phyloP scores from a whole-genome alignment of 805 yeast genomes.

The Cyberlindnera meyerae region DNA sequence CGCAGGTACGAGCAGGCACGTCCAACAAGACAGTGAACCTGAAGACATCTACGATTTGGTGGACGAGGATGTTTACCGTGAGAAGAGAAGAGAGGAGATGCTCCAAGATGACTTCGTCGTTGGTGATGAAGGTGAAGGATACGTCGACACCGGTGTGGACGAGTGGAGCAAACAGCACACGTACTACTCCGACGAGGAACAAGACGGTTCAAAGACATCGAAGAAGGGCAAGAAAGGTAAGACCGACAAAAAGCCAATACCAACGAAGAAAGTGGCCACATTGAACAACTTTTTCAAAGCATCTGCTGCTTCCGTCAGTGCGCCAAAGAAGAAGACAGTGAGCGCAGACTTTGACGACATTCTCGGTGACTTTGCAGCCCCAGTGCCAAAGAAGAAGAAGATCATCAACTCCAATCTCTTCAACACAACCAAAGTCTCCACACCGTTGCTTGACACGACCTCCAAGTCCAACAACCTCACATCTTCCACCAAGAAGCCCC shows the following conservation, averaged over 20 bases:
- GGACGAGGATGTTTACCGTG: conserved; percentile 73
- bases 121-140: conserved; percentile 91
- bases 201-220: conserved; percentile 26
- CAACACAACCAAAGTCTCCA: conserved; percentile 9
- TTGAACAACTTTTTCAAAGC: conserved; percentile 52
- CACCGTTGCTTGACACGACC: conserved; percentile 24
- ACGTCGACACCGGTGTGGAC: conserved; percentile 88
- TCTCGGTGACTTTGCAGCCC: conserved; percentile 34
- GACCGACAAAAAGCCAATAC: conserved; percentile 6
- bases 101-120: conserved; percentile 90
- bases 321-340: conserved; percentile 37
- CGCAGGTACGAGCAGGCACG: conserved; percentile 38
- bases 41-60: conserved; percentile 79
- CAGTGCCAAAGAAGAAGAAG: conserved; percentile 12
- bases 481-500: conserved; percentile 23
- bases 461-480: conserved; percentile 25
- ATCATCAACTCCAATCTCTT: conserved; percentile 14
- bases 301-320: conserved; percentile 25
- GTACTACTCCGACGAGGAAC: conserved; percentile 49
- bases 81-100: conserved; percentile 72
- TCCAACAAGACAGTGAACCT: conserved; percentile 43
- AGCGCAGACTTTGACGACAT: conserved; percentile 65
- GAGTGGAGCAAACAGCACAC: conserved; percentile 66
- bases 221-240: too few species aligned
- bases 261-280: conserved; percentile 38